phyloP scores from a whole-genome alignment of 2,329 filamentous ascomycete species.

The Dactylella cylindrospora region DNA sequence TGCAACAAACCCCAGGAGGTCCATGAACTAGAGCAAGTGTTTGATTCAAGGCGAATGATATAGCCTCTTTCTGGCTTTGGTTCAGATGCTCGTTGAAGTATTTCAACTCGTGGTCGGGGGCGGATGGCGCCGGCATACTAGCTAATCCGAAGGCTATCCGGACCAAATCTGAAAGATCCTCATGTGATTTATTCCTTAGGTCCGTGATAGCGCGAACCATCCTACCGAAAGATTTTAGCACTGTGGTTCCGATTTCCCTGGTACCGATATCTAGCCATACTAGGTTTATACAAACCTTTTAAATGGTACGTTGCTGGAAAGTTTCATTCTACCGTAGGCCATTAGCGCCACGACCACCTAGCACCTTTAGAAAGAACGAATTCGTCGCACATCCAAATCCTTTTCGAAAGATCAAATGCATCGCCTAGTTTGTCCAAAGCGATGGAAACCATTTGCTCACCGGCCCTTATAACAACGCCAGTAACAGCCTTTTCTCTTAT shows the following conservation, averaged over 20 bases:
- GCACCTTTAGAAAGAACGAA: neutral
- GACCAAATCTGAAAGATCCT: constrained; percentile 62
- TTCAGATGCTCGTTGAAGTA: constrained; percentile 67
- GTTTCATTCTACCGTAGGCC: constrained; percentile 13
- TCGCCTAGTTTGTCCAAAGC: constrained; percentile 67
- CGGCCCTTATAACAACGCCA: constrained; percentile 70
- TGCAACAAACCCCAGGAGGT: constrained; percentile 69
- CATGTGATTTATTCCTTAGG: constrained; percentile 61
- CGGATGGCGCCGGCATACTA: constrained; percentile 57
- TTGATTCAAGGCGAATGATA: constrained; percentile 77
- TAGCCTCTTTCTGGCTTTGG: constrained; percentile 67
- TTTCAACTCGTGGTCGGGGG: constrained; percentile 57
- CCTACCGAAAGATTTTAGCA: constrained; percentile 52
- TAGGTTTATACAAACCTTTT: constrained; percentile 21
- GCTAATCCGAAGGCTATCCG: constrained; percentile 65
- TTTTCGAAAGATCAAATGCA: constrained; percentile 3
- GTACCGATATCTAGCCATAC: neutral
- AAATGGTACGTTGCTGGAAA: constrained; percentile 33
- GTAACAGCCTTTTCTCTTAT: constrained; percentile 64
- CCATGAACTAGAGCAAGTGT: constrained; percentile 70
- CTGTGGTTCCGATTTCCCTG: neutral
- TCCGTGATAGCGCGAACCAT: constrained; percentile 67
- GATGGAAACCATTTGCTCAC: constrained; percentile 63
- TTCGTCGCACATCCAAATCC: constrained; percentile 23
- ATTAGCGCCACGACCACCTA: neutral